Percentiles rank a stretch among this genome's conserved stretches.
phyloP scores from a whole-genome alignment of 2,329 filamentous ascomycete species.

The Emmonsia crescens region DNA sequence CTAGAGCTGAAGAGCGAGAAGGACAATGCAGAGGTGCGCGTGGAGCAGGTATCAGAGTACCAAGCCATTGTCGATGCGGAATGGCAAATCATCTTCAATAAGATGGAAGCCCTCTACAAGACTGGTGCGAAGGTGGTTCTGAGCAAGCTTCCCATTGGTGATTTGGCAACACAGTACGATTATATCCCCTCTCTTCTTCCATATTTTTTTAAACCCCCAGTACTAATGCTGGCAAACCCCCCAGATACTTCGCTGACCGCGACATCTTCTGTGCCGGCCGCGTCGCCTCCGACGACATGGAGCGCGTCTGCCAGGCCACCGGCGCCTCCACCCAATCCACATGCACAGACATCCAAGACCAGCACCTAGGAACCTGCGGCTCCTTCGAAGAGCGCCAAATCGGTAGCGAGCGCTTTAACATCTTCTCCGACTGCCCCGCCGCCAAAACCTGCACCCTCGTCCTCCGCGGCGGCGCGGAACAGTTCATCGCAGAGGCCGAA shows the following conservation, averaged over 20 bases:
- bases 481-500: slow-evolving; percentile 98
- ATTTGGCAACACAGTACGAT: slow-evolving; percentile 76
- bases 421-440: slow-evolving; percentile 90
- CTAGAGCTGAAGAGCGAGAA: slow-evolving; percentile 98
- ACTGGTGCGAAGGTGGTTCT: slow-evolving; percentile 96
- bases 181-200: neutral
- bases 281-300: slow-evolving; percentile 83
- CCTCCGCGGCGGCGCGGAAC: slow-evolving; percentile 89
- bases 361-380: slow-evolving; percentile 86
- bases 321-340: slow-evolving; percentile 89
- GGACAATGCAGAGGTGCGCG: slow-evolving; percentile 95
- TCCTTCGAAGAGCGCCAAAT: slow-evolving; percentile 93
- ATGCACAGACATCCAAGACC: slow-evolving; percentile 82
- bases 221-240: neutral
- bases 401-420: slow-evolving; percentile 93
- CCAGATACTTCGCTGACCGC: slow-evolving; percentile 79
- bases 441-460: slow-evolving; percentile 96
- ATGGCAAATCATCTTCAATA: slow-evolving; percentile 99
- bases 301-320: slow-evolving; percentile 89
- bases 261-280: slow-evolving; percentile 97
- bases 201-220: neutral
- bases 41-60: slow-evolving; percentile 98
- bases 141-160: slow-evolving; percentile 93
- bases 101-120: slow-evolving; percentile 87
- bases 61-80: slow-evolving; percentile 98